Evolutionary conservation across 2,329 filamentous ascomycete genomes (phyloP), one percentile per base, ranked within the genome.

Genomic region (Rasamsonia emersonii): DNA sequence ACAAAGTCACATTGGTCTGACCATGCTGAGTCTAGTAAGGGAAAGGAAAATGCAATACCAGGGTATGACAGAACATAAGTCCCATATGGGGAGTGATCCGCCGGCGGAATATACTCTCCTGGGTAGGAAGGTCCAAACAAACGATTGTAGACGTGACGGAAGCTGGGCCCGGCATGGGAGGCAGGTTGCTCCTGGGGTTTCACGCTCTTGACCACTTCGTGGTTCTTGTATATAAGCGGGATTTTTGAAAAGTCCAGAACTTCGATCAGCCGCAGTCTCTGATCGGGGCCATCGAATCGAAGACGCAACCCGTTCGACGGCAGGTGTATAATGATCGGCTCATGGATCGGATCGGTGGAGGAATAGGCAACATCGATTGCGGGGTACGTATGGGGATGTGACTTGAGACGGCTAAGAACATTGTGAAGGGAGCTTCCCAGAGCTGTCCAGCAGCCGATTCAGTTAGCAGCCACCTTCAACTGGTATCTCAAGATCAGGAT

Each of bases 81-180:
- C 10, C 88, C 88, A 37, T 70, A 64, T 10, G 68, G 65, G 8
- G 69, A 67, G 3, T 65, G 67, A 1, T 65, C 50, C 5, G 60
- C 56, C 1, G 84, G 76, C 6, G 80, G 72, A 21, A 94, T 71
- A 51, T 89, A 98, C 65, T 98, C 91, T 41, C 91, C 91, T 1
- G 83, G 83, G 54, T 93, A 96, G 0, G 89, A 93, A 11, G 88
- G 88, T 0, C 91, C 91, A 41, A 98, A 79, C n/a, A 95, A 68
- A 32, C 84, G 79, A 49, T 93, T 86, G 56, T 96, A 98, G 44
- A 98, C 80, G 56, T 93, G 85, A 38, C 81, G 74, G 56, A 94
- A 94, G 10, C 75, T 81, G 4, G 86, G 88, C 0, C 85, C 85
- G 7, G 58, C 56, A 29, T 66, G 49, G 13, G 52, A 44, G 6